phyloP scores from a whole-genome alignment of 805 yeast species.

The Grigorovia humatica region DNA sequence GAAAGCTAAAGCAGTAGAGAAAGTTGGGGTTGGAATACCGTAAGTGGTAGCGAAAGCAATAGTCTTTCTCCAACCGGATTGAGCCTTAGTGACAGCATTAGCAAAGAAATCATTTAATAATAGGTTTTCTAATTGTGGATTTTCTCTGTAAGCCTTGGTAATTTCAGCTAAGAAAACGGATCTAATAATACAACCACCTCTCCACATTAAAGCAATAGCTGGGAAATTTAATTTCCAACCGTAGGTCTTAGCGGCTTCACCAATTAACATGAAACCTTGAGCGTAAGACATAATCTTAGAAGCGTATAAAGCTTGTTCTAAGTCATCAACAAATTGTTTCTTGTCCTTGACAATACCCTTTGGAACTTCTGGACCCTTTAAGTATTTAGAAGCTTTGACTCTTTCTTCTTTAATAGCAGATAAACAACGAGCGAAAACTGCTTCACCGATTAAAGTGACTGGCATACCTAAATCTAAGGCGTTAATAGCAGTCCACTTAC shows the following conservation, averaged over 20 bases:
- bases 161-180: conserved; percentile 96
- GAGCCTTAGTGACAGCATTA: conserved; percentile 86
- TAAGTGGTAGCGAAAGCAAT: conserved; percentile 63
- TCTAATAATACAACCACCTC: conserved; percentile 99
- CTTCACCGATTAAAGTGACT: conserved; percentile 96
- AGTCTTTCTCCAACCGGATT: conserved; percentile 89
- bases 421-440: conserved; percentile 92
- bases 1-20: conserved; percentile 92
- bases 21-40: conserved; percentile 98
- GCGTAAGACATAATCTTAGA: conserved; percentile 97
- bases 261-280: conserved; percentile 98
- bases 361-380: conserved; percentile 69
- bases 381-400: conserved; percentile 65
- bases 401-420: conserved; percentile 91
- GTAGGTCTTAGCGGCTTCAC: conserved; percentile 96
- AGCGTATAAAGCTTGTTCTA: conserved; percentile 97
- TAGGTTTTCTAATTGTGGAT: conserved; percentile 90
- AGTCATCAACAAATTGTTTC: conserved; percentile 76
- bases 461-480: conserved; percentile 98
- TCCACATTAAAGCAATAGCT: conserved; percentile 98
- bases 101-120: conserved; percentile 92
- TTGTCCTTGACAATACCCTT: conserved; percentile 61
- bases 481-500: conserved; percentile 99
- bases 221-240: conserved; percentile 97
- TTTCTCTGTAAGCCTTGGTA: conserved; percentile 89